Evolutionary conservation across 352 stramenopile genomes (phyloP), one percentile per base, ranked within the genome.

Genomic region (Phytophthora tubulina): DNA sequence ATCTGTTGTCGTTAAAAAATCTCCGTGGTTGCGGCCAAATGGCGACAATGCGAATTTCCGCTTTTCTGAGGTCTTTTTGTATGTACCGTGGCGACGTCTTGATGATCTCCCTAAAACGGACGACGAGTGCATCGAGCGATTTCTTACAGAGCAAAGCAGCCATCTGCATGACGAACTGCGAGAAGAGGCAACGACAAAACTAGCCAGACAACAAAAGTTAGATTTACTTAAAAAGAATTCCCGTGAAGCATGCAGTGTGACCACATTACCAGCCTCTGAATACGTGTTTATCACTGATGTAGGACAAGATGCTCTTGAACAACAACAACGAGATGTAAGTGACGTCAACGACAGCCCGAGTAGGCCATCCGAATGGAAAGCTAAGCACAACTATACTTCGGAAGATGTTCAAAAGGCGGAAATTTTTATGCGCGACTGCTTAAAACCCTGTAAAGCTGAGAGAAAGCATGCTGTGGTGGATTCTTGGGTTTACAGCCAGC

Each of bases 1-100:
- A 41, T 7, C 35, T 11, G 10, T 11, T 41, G 35, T 41, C 6
- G 35, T 11, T 41, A 2, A 41, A 41, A 41, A 41, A 1, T 41
- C 2, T 7, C 35, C 35, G 6, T 41, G 35, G 35, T 13, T 41
- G 7, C 3, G 35, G 35, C 35, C 35, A 41, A 41, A 4, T 41
- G 10, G 35, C 35, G 6, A 9, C n/a, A 39, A 67, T 6, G 27
- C 60, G 5, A 53, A 48, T 53, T 60, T 67, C 14, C 55, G 49
- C 6, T 60, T 67, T 46, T 53, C 50, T 0, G 39, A 67, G n/a
- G 11, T 54, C 2, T 61, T 67, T 39, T 10, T 67, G 0, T 59
- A 60, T 21, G 17, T 42, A 32, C 38, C 49, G 45, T 60, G 49
- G 49, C 60, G 49, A 1, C n/a, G 14, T 4, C 14, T 67, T 6